Conservation (phyloP, 2,329 filamentous ascomycete genomes). For the Colletotrichum phormii region DNA sequence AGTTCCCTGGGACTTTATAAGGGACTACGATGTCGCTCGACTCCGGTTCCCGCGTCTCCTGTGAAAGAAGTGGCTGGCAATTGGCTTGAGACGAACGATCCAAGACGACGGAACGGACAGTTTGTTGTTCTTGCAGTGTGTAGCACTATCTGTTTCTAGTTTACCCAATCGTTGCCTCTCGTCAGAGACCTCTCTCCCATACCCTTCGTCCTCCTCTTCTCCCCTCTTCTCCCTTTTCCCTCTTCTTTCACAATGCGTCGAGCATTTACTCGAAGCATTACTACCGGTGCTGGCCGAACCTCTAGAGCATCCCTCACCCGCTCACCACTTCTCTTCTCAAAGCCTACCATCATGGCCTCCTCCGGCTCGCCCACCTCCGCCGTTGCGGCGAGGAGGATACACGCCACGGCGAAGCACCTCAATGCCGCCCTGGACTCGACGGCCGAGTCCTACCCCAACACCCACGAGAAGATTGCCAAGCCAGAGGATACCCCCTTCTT, state of each 20-base stretch:
- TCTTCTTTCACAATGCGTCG: constrained; percentile 56
- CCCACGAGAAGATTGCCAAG: constrained; percentile 76
- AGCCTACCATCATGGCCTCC: constrained; percentile 37
- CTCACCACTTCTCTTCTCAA: constrained; percentile 41
- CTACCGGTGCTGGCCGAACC: constrained; percentile 49
- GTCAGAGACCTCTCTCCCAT: constrained; percentile 5
- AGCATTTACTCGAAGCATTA: constrained; percentile 54
- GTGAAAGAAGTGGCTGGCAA: constrained; percentile 29
- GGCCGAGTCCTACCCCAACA: constrained; percentile 73
- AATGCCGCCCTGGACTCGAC: constrained; percentile 65
- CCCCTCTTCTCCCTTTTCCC: background rate
- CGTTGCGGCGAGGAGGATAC: constrained; percentile 63
- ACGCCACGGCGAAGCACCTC: constrained; percentile 68
- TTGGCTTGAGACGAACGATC: constrained; percentile 14
- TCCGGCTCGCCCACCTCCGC: constrained; percentile 42
- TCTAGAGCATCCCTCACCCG: constrained; percentile 42
- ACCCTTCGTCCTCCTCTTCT: background rate
- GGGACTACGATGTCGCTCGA: constrained; percentile 33
- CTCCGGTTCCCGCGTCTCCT: constrained; percentile 12
- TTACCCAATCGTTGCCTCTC: constrained; percentile 10
- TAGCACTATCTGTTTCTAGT: constrained; percentile 23
- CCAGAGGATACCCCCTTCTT: constrained; percentile 83
- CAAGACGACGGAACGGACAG: constrained; percentile 3
- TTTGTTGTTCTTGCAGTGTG: background rate
- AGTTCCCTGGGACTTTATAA: constrained; percentile 34